Conservation (phyloP, 306 rosid species). For the Benincasa hispida region DNA sequence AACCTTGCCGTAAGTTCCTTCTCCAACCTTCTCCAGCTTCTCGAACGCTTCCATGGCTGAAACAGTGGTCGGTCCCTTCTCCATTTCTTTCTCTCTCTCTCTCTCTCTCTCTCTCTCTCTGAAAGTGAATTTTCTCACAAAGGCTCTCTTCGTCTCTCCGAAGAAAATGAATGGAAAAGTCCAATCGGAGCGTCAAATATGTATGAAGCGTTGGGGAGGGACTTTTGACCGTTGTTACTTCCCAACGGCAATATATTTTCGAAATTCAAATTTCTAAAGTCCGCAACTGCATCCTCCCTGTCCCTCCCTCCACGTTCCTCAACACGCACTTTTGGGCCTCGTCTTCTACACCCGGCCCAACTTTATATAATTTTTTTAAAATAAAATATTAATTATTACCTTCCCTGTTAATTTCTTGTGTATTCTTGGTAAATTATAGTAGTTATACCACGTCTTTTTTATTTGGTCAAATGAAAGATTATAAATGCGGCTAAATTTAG, state of each 20-base stretch:
- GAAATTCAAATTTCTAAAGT: not conserved
- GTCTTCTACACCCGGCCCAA: not conserved
- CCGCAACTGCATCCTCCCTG: no score
- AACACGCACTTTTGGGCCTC: not conserved
- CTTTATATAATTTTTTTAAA: no score
- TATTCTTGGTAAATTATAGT: not conserved
- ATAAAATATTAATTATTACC: not conserved
- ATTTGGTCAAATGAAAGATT: no score
- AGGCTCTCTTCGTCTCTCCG: not conserved
- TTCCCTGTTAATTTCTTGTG: not conserved
- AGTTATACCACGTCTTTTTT: not conserved
- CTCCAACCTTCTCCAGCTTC: conserved; percentile 90
- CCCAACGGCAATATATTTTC: not conserved
- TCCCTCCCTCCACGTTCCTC: not conserved
- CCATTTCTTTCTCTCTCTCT: conserved; percentile 16
- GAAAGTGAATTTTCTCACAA: not conserved
- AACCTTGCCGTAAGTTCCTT: conserved; percentile 89
- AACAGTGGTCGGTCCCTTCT: conserved; percentile 11
- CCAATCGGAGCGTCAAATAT: not conserved
- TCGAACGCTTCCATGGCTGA: conserved; percentile 83
- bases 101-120: conserved; percentile 1
- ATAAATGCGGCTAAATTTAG: no score
- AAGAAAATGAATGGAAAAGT: not conserved
- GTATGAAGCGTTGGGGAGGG: conserved; percentile 7
- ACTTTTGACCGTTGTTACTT: not conserved